Evolutionary conservation across 257 asterid genomes (phyloP).

Genomic region (Cinchona pubescens): DNA sequence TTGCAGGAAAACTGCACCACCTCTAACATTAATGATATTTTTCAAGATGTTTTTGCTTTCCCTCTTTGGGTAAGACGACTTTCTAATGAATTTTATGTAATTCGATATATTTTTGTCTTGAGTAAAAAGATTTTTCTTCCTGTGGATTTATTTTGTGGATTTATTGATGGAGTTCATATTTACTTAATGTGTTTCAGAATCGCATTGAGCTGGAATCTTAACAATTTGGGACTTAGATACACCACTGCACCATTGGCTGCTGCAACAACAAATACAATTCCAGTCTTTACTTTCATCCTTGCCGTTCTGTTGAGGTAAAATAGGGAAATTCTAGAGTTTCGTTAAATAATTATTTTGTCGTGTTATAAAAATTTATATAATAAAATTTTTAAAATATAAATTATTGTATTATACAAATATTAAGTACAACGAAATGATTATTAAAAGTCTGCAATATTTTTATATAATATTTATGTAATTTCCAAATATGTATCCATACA

Average conservation of each 20-base stretch:
- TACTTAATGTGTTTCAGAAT: slow-evolving; percentile 42
- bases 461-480: no score
- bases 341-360: no score
- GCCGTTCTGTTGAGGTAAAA: slow-evolving; percentile 65
- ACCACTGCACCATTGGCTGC: slow-evolving; percentile 85
- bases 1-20: slow-evolving; percentile 70
- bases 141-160: no score
- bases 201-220: slow-evolving; percentile 62
- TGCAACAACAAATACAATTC: slow-evolving; percentile 72
- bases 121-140: no score
- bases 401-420: no score
- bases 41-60: slow-evolving; percentile 67
- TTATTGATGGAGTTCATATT: neutral
- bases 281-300: slow-evolving; percentile 78
- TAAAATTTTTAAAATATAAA: no score
- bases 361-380: no score
- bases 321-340: no score
- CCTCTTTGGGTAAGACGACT: slow-evolving; percentile 47
- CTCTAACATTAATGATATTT: slow-evolving; percentile 46
- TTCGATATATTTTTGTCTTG: no score
- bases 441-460: no score
- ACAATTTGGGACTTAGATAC: slow-evolving; percentile 59
- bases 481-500: no score
- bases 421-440: no score
- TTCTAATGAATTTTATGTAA: neutral